Evolutionary conservation across 352 stramenopile species (phyloP).

Genomic region (Globisporangium rhizosaccharum): DNA sequence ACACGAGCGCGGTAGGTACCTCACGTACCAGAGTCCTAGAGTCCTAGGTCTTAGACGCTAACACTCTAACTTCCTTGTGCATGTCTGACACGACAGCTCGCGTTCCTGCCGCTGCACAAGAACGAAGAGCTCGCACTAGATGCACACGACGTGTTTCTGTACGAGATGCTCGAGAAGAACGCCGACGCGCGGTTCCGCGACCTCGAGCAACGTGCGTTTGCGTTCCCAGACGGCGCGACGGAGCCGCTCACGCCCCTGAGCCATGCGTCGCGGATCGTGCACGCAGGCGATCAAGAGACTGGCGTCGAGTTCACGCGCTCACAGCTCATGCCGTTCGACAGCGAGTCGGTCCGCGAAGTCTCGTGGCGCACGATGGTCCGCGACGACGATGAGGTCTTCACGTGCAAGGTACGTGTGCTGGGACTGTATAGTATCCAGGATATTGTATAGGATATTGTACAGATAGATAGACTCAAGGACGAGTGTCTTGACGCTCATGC

Average conservation of each 20-base stretch:
- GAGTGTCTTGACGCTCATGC: neutral
- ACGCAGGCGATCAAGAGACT: constrained; percentile 2
- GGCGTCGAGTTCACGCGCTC: constrained; percentile 11
- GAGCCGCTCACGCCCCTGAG: neutral
- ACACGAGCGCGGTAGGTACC: constrained; percentile 5
- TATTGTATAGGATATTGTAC: neutral
- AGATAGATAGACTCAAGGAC: neutral
- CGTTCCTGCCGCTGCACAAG: constrained; percentile 3
- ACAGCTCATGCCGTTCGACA: constrained; percentile 8
- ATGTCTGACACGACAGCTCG: neutral
- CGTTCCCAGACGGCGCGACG: neutral
- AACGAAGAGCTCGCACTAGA: constrained; percentile 7
- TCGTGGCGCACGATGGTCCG: constrained; percentile 9
- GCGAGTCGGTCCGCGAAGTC: constrained; percentile 1
- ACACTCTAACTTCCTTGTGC: too few relatives aligned
- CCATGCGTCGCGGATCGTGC: constrained; percentile 8
- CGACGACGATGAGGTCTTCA: neutral
- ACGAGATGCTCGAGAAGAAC: constrained; percentile 9
- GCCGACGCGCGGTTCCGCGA: neutral
- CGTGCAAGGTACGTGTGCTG: constrained; percentile 3
- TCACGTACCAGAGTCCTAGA: neutral
- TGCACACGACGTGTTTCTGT: constrained; percentile 6
- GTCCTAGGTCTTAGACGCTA: neutral
- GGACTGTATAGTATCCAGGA: neutral
- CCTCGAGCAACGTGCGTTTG: constrained; percentile 1